Percentiles rank a stretch among this genome's conserved stretches.
These are phyloP conservation scores for Globisporangium abappressorium DNA, from an alignment of 352 stramenopile species.

Conservation along the genomic window DNA sequence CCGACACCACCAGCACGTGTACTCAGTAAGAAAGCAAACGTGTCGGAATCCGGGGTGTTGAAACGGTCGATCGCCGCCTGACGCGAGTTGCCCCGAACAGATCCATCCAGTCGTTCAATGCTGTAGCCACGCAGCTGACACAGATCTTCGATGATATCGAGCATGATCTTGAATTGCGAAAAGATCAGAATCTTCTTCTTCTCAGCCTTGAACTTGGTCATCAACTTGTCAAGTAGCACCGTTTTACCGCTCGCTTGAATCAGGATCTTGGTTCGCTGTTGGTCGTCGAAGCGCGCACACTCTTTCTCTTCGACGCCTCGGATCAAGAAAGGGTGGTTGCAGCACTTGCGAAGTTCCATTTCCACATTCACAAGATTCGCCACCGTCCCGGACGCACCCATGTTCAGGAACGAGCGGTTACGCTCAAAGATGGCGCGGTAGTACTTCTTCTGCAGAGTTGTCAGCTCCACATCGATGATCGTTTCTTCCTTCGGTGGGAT, in stretches of 20 bases:
- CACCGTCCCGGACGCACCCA: conserved; percentile 86
- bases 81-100: conserved; percentile 94
- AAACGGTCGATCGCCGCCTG: conserved; percentile 99
- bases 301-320: conserved; percentile 97
- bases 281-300: conserved; percentile 70
- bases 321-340: conserved; percentile 99
- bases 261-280: conserved; percentile 68
- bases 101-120: conserved; percentile 97
- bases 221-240: conserved; percentile 98
- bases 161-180: conserved; percentile 99
- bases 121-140: conserved; percentile 77
- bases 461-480: conserved; percentile 99
- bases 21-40: conserved; percentile 96
- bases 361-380: conserved; percentile 99
- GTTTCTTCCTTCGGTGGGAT: conserved; percentile 99
- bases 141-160: conserved; percentile 94
- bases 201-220: conserved; percentile 96
- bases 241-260: conserved; percentile 95
- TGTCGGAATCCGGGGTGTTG: conserved; percentile 91
- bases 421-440: conserved; percentile 98
- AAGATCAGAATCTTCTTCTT: conserved; percentile 99
- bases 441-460: conserved; percentile 97
- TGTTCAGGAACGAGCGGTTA: conserved; percentile 92
- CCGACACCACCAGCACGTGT: conserved; percentile 97
- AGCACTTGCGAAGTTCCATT: conserved; percentile 99